These are phyloP conservation scores for Aspergillus alliaceus DNA, from an alignment of 2,329 filamentous ascomycete genomes.

Conservation along the genomic window DNA sequence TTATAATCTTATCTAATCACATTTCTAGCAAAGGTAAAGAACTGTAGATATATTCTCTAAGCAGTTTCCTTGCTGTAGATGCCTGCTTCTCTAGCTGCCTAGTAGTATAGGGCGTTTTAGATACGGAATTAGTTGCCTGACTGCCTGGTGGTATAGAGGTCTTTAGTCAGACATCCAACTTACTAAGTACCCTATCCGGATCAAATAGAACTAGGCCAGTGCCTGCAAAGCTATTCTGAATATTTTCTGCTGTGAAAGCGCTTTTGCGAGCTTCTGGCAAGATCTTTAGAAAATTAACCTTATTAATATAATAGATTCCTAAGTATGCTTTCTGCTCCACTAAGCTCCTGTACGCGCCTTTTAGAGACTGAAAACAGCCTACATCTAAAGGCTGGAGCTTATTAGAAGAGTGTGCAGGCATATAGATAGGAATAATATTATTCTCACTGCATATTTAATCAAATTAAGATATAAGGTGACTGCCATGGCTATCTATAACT, in stretches of 20 bases:
- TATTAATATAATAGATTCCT: constrained; percentile 4
- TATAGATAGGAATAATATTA: no score
- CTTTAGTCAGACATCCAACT: not conserved
- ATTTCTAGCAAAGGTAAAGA: not conserved
- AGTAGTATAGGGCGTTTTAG: no score
- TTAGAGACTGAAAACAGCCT: no score
- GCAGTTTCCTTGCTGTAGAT: not conserved
- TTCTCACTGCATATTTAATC: constrained; percentile 7
- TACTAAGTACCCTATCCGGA: no score
- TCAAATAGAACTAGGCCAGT: no score
- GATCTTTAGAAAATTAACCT: constrained; percentile 4
- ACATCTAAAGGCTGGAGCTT: no score
- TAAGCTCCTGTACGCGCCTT: not conserved
- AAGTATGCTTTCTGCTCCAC: not conserved
- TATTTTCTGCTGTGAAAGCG: no score
- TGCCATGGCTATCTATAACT: constrained; percentile 14
- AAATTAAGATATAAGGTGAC: constrained; percentile 11
- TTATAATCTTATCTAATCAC: no score
- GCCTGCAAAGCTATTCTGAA: not conserved
- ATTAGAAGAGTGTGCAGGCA: no score
- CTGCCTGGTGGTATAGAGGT: no score
- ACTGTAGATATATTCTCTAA: not conserved
- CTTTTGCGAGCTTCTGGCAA: not conserved
- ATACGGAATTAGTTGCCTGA: no score
- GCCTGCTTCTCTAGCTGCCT: not conserved